Conservation (phyloP, 2,329 filamentous ascomycete genomes). For the Xylaria sp. region DNA sequence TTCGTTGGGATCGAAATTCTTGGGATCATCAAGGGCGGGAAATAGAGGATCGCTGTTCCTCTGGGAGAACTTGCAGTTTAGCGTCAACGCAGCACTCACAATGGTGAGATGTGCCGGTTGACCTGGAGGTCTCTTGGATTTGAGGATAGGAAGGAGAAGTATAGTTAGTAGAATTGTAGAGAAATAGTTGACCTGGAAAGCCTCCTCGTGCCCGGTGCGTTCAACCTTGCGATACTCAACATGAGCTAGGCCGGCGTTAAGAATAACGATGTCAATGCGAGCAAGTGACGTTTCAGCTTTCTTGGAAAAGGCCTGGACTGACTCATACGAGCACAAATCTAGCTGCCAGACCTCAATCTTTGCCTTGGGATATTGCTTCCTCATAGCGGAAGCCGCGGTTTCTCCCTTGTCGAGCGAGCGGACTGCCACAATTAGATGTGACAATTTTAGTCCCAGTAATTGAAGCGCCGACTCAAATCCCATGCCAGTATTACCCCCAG, state of each 20-base stretch:
- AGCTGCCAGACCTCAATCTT: slow-evolving; percentile 60
- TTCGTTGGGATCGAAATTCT: slow-evolving; percentile 22
- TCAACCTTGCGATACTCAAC: slow-evolving; percentile 8
- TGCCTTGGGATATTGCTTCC: slow-evolving; percentile 45
- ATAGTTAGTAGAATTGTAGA: slow-evolving; percentile 30
- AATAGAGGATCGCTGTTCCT: slow-evolving; percentile 20
- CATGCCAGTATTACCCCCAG: slow-evolving; percentile 60
- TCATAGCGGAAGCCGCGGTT: slow-evolving; percentile 51
- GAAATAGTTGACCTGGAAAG: slow-evolving; percentile 36
- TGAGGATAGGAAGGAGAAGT: slow-evolving; percentile 32
- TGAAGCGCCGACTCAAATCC: slow-evolving; percentile 57
- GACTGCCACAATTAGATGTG: slow-evolving; percentile 59
- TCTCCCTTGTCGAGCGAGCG: slow-evolving; percentile 57
- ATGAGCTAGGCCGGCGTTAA: slow-evolving; percentile 32
- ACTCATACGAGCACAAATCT: slow-evolving; percentile 60
- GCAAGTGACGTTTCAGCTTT: slow-evolving; percentile 46
- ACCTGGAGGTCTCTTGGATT: slow-evolving; percentile 6
- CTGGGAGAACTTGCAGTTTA: slow-evolving; percentile 14
- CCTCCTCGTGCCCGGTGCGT: slow-evolving; percentile 35
- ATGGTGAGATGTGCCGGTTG: slow-evolving; percentile 33
- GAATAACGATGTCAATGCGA: slow-evolving; percentile 37
- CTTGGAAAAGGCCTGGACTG: slow-evolving; percentile 54
- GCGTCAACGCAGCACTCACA: slow-evolving; percentile 23
- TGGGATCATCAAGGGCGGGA: slow-evolving; percentile 37
- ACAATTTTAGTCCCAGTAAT: slow-evolving; percentile 53